These are phyloP conservation scores for Pleurotus pulmonarius DNA, from an alignment of 768 basidiomycete species.

Conservation along the genomic window DNA sequence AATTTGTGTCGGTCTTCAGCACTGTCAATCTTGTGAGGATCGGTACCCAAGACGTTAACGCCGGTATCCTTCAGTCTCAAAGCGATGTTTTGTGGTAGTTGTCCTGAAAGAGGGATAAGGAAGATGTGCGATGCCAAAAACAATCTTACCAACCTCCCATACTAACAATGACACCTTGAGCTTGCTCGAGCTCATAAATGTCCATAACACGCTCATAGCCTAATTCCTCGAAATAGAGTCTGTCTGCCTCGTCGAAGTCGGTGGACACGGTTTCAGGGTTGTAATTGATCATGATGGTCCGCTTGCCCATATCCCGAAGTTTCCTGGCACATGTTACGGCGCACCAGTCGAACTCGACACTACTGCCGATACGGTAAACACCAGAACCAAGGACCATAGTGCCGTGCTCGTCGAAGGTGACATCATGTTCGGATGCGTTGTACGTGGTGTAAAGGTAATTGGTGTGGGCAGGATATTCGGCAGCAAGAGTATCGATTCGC, in stretches of 20 bases:
- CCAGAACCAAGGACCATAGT: constrained; percentile 99
- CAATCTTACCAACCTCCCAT: constrained; percentile 77
- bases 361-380: constrained; percentile 97
- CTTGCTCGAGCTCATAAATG: constrained; percentile 94
- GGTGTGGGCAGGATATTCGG: constrained; percentile 97
- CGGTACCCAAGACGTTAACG: constrained; percentile 93
- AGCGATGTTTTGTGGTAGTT: constrained; percentile 98
- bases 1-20: constrained; percentile 99
- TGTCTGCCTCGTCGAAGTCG: constrained; percentile 99
- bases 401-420: constrained; percentile 92
- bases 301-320: constrained; percentile 87
- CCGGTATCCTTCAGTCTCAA: constrained; percentile 88
- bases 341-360: constrained; percentile 99
- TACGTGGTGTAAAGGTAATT: constrained; percentile 99
- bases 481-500: constrained; percentile 97
- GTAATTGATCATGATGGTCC: constrained; percentile 99
- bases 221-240: constrained; percentile 97
- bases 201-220: constrained; percentile 99
- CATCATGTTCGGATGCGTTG: constrained; percentile 94
- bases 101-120: constrained; percentile 47
- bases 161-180: constrained; percentile 92
- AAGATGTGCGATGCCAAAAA: neutral
- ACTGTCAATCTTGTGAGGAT: constrained; percentile 91
- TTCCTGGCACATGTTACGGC: constrained; percentile 97
- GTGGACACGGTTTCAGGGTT: constrained; percentile 99